Evolutionary conservation across 1,284 basidiomycete species (phyloP), one percentile per base, ranked within the genome.

Genomic region (Cystobasidium slooffiae): DNA sequence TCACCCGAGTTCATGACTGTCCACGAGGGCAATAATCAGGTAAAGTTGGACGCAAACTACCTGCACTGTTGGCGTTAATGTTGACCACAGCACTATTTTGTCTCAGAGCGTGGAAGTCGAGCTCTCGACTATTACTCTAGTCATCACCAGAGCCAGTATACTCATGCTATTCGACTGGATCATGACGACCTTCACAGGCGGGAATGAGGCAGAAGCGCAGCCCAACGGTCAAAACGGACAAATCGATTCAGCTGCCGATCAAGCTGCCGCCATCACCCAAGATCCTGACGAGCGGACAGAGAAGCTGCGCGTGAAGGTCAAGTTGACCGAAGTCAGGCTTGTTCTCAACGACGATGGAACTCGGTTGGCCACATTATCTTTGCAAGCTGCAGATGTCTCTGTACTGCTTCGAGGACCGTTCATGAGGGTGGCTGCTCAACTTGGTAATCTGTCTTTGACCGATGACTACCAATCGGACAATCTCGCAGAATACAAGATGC

Each of bases 101-200:
- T 59, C n/a, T 14, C 56, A 97, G 83, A 91, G 85, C 74, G 88
- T 99, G 74, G 90, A 95, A 80, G 88, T 95, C 75, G 89, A 90
- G 78, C 86, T 99, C 56, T 97, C 96, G 3, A 98, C 97, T 0
- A 91, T 99, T 83, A 88, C 95, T 76, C 89, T 99, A 82, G 89
- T 90, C 75, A 89, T 93, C 1, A 91, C 92, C 4, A 94, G 97
- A 1, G 93, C 94, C 80, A 95, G 96, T 20, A 90, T 99, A 59
- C 85, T 99, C 52, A 87, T 90, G 1, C 84, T 99, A 10, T 99
- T 98, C 83, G 94, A 99, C 83, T 98, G 97, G 84, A 90, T 99
- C 83, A 97, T 99, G 91, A 91, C 92, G 6, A 97, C 95, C 0
- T 97, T 97, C 82, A 91, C 93, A 16, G 88, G 91, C 5, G 81